Percentiles rank a stretch among this genome's conserved stretches.
These are phyloP conservation scores for Ceratobasidium sp. DNA, from an alignment of 1,284 basidiomycete genomes.

Conservation along the genomic window DNA sequence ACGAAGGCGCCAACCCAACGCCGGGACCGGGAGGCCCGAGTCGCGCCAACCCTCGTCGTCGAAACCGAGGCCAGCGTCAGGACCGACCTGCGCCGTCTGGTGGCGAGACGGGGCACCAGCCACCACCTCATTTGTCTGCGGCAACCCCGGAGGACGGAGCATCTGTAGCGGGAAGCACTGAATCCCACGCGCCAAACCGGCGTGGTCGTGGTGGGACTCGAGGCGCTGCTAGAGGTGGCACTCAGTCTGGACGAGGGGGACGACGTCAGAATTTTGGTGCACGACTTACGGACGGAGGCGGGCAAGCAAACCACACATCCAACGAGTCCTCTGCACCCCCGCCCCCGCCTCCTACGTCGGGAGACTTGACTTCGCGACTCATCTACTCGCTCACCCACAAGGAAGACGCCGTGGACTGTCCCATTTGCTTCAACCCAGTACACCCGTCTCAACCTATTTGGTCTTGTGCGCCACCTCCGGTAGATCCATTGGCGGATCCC, in stretches of 20 bases:
- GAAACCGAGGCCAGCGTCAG: conserved; percentile 23
- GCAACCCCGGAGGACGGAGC: conserved; percentile 18
- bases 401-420: conserved; percentile 64
- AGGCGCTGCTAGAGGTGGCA: background rate
- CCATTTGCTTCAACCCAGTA: conserved; percentile 80
- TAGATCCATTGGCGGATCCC: conserved; percentile 50
- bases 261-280: conserved; percentile 40
- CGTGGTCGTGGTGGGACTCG: conserved; percentile 8
- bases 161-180: conserved; percentile 33
- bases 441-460: conserved; percentile 77
- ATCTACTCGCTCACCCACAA: conserved; percentile 66
- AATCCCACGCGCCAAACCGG: conserved; percentile 8
- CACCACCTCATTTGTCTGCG: conserved; percentile 27
- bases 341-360: conserved; percentile 17
- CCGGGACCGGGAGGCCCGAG: background rate
- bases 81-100: conserved; percentile 10
- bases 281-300: conserved; percentile 20
- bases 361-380: conserved; percentile 74
- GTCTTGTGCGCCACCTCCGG: conserved; percentile 74
- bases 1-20: background rate
- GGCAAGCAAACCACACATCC: background rate
- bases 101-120: conserved; percentile 25
- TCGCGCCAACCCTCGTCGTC: background rate
- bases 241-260: conserved; percentile 14
- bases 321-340: conserved; percentile 4